Base-by-base conservation (phyloP, 202 grass and related monocot genomes). In the Schoenoplectus tabernaemontani region DNA sequence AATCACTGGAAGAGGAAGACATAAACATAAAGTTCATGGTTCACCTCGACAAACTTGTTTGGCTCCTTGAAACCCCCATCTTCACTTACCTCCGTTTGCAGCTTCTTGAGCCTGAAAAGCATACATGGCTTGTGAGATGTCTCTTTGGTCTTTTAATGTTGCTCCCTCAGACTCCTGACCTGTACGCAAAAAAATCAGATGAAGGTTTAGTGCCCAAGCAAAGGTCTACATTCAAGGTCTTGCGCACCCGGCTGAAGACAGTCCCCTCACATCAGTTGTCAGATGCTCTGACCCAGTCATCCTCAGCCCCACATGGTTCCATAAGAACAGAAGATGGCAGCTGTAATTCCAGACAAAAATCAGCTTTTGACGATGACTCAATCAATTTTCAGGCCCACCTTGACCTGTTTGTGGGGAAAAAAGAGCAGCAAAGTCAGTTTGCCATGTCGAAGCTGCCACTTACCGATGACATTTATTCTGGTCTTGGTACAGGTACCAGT, bases 121-220 rank as follows among this genome's bases (percentile, higher is more conserved):
- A 99, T 59, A 85, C 88, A n/a, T 99, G 92, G 92, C 88, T 99
- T 83, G 84, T 99, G 59, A 99, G 93, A 90, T 88, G 89, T 85
- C 88, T 99, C 56, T 99, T 93, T 78, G 96, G 96, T 76, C 88
- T 99, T 42, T 82, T 99, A 68, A 99, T 99, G 96, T 66, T 99
- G 58, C 83, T 99, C 67, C 96, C 96, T 85, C 96, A 99, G 90
- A 92, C 73, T 43, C 63, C 42, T 30, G 47, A 53, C 48, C 16
- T 11, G 48, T 75, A 75, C 48, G 19, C 15, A 33, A 75, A 75
- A 75, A 36, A 12, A 36, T 54, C 71, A 75, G 47, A 75, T 12
- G 61, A 33, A 66, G 78, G 60, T 3, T 80, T 64, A 65, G 30
- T 51, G 47, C 43, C 78, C 59, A 80, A 80, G 96, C 90, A 99